Conservation (phyloP, 2,329 filamentous ascomycete species). For the Penicillium sp. region DNA sequence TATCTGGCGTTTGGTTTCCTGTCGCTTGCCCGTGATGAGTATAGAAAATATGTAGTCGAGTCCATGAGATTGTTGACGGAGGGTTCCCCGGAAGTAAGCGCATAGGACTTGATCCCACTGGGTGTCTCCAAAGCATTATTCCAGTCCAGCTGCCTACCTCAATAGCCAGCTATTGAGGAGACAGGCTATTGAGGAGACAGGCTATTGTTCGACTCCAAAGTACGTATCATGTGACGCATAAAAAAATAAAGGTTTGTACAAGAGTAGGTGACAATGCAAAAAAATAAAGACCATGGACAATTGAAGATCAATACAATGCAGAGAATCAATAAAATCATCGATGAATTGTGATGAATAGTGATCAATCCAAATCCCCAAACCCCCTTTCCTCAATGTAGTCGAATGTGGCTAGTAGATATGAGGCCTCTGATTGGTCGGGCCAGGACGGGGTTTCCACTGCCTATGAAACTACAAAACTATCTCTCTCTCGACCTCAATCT, state of each 20-base stretch:
- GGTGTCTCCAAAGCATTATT: not conserved
- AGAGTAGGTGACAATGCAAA: not conserved
- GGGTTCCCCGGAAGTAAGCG: not conserved
- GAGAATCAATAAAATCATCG: not conserved
- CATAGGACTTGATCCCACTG: too few species aligned
- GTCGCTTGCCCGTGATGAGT: not conserved
- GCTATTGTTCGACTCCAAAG: not conserved
- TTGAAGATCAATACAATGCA: not conserved
- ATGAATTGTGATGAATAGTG: not conserved
- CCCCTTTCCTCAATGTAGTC: conserved; percentile 12
- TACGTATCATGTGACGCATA: conserved; percentile 10
- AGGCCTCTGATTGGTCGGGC: conserved; percentile 8
- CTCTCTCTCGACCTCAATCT: conserved; percentile 25
- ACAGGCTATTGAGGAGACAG: not conserved
- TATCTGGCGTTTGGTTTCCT: too few species aligned
- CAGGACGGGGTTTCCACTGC: conserved; percentile 7
- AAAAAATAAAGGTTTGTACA: too few species aligned
- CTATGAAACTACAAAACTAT: conserved; percentile 26
- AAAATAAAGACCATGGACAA: not conserved
- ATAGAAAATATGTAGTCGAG: not conserved
- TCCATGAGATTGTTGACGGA: not conserved
- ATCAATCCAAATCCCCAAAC: not conserved
- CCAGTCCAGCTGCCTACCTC: not conserved
- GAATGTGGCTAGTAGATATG: conserved; percentile 14
- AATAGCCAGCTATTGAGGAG: not conserved